Evolutionary conservation across 2,329 filamentous ascomycete genomes (phyloP), one percentile per base, ranked within the genome.

Genomic region (Epichloe gansuensis): DNA sequence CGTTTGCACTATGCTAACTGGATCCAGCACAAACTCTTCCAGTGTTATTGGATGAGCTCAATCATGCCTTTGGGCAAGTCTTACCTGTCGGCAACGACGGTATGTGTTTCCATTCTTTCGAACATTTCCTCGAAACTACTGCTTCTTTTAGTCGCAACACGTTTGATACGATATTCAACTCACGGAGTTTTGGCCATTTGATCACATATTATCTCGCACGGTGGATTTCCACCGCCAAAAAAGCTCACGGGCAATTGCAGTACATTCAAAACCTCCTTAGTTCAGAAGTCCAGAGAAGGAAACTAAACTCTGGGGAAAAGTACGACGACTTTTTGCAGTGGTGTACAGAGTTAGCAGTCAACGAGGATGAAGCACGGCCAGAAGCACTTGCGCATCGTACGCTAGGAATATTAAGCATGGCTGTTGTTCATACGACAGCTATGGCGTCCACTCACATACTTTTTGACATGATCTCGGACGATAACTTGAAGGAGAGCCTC

Each of bases 381-480:
- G 50, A 51, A 15, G 43, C 55, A 3, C 40, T 56, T 3, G 53
- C 49, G 1, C 51, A 55, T 15, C 53, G 55, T n/a, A 56, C 55
- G 4, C 45, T 56, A 3, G 55, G 55, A 5, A 56, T 56, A 13
- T 34, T 58, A 11, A 53, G 56, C 50, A 56, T 58, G 53, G 56
- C 56, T 25, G 53, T 55, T 17, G 53, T 58, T 25, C 56, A 58
- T n/a, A 58, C 56, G 4, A 56, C 56, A 6, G 55, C 56, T 21
- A 56, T 58, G 53, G 53, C 56, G 2, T 52, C 49, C 27, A 56
- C 56, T 2, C 54, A 58, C 23, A 51, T 58, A 36, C 50, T 57
- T 13, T 57, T 57, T 34, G 55, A 57, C 51, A 45, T 57, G 34
- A 47, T 54, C 11, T 35, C 44, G n/a, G 31, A 51, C 17, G 36